Conservation (phyloP, 2,329 filamentous ascomycete genomes). For the Neofusicoccum kwambonambiense region DNA sequence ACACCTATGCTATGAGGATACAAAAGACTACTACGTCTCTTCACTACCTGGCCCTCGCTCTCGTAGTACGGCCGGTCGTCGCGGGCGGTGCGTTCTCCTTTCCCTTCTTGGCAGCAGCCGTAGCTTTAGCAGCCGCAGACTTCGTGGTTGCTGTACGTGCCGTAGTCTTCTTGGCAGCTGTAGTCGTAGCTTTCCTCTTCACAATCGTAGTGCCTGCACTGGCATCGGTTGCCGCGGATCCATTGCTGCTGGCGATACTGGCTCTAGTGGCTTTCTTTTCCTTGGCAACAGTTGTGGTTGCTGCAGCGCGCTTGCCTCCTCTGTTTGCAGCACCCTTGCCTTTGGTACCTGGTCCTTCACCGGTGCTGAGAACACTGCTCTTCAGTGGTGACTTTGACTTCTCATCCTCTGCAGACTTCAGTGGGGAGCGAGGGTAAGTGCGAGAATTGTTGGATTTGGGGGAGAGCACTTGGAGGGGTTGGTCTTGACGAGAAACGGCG, state of each 20-base stretch:
- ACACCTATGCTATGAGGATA: not conserved
- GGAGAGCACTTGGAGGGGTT: constrained; percentile 66
- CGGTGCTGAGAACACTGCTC: constrained; percentile 34
- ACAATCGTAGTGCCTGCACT: constrained; percentile 64
- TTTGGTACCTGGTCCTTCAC: constrained; percentile 38
- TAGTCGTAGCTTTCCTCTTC: constrained; percentile 48
- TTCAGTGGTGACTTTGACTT: constrained; percentile 56
- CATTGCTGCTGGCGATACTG: constrained; percentile 51
- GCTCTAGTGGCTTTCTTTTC: constrained; percentile 27
- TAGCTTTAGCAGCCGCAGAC: not conserved
- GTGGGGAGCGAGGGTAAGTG: constrained; percentile 58
- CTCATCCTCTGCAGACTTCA: constrained; percentile 38
- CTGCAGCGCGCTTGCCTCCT: constrained; percentile 51
- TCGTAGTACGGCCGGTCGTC: constrained; percentile 8
- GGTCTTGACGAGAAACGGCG: constrained; percentile 32
- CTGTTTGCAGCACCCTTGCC: constrained; percentile 61
- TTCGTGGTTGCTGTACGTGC: constrained; percentile 14
- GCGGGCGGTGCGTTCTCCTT: constrained; percentile 13
- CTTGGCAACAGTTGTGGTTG: constrained; percentile 36
- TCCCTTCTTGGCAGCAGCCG: constrained; percentile 17
- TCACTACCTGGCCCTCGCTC: constrained; percentile 10
- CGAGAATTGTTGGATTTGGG: constrained; percentile 81
- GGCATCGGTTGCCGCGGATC: constrained; percentile 62
- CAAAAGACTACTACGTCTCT: not conserved
- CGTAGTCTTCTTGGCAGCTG: constrained; percentile 11